Base-by-base conservation (phyloP, 2,329 filamentous ascomycete genomes). In the Fusarium torreyae region DNA sequence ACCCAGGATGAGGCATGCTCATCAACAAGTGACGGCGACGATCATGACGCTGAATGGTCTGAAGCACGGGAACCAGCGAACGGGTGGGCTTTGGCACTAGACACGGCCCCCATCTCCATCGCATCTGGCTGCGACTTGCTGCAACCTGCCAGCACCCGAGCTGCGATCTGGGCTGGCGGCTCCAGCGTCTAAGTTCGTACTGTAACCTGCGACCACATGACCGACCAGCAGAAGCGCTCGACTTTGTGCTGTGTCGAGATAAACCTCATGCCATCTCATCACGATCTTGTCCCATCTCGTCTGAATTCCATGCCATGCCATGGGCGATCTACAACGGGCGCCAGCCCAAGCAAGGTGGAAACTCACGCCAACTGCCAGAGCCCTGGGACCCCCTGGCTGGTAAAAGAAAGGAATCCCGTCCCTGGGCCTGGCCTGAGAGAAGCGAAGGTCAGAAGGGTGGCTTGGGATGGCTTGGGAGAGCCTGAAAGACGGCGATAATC, bases 11-110 rank as follows among this genome's bases (percentile, higher is more conserved):
- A 64, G 56, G 63, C 70, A 74, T 70, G 59, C 49, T 64, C 42
- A 52, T 43, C 36, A 55, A 59, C 54, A 46, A 65, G 42, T 61
- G 68, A 69, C 49, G 68, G 62, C 49, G 70, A 69, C 70, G 72
- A 74, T 74, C 72, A 74, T 74, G 66, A 69, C 70, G 64, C 63
- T 42, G 59, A 60, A 48, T 58, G 68, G 68, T 54, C 59, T 69
- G 48, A 66, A 64, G 40, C 31, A 70, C 52, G 66, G 59, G 61
- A 62, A 52, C 58, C 60, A 71, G 73, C 71, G 66, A 75, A 75
- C 73, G 55, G 68, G 73, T 75, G 73, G 73, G 72, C 63, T 63
- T 68, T 54, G 46, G 54, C 63, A 65, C 66, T 54, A 54, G 54
- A 70, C 67, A 68, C 43, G 54, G 68, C 45, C 68, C 68, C 68